Evolutionary conservation across 192 early-diverging fungal genomes (phyloP), one percentile per base, ranked within the genome.

Genomic region (Entomortierella beljakovae): DNA sequence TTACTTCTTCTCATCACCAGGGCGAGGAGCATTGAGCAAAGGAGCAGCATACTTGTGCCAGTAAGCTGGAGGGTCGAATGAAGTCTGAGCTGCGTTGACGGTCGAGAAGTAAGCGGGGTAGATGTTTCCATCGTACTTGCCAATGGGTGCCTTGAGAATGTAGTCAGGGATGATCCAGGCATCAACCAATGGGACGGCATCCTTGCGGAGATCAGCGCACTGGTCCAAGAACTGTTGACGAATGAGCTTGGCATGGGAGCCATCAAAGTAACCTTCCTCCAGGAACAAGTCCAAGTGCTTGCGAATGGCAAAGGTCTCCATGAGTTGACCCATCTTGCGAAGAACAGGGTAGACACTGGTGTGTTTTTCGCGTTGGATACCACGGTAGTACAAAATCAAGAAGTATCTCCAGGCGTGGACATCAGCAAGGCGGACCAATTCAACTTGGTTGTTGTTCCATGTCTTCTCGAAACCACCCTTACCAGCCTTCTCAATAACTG

Each of bases 101-200:
- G 74, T 77, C 0, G 60, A 65, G 53, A 77, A 77, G 61, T 77
- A 77, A 15, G 74, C 86, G 49, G 80, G 57, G 80, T 89, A 89
- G 37, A 88, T 85, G 62, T 88, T 81, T 7, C 88, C 88, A 63
- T 89, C 88, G 48, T 83, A 86, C 53, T 69, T 86, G 49, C 84
- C 88, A 60, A 89, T 84, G 37, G 88, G 88, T 11, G 86, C 85
- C 77, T 89, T 86, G 53, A 88, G 16, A 8, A 89, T 53, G 73
- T 81, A 89, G 52, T 89, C 88, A 38, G 88, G 85, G 34, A 81
- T 76, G 23, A 73, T 82, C 74, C 83, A 89, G n/a, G 81, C 82
- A 61, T 89, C 88, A 2, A 84, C 80, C 4, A 89, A 61, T 16
- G 85, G 81, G 37, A 89, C 81, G 7, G 81, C 84, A 63, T 88